Base-by-base conservation (phyloP, 2,329 filamentous ascomycete genomes). In the Phoma sp. region DNA sequence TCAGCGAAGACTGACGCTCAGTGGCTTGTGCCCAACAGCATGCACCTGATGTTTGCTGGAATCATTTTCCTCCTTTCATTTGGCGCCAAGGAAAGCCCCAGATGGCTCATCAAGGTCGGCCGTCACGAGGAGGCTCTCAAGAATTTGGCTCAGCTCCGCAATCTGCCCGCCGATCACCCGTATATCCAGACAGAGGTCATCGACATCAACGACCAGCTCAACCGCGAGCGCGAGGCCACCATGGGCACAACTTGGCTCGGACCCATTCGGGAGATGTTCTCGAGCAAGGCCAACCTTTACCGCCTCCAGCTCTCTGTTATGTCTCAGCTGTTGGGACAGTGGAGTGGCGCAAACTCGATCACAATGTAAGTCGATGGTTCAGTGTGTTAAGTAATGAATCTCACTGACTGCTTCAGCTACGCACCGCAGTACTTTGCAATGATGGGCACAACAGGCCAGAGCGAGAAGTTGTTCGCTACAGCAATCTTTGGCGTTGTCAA, bases 21-120 rank as follows among this genome's bases (percentile, higher is more conserved):
- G 49, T 80, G 83, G 83, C 80, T 89, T 38, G 83, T 91, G 0
- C 89, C 90, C 0, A 91, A 88, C 37, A 86, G 85, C 61, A 78
- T 93, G 52, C 89, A 93, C 69, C 79, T 93, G 71, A 91, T 91
- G 67, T 91, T 93, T 66, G 86, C 89, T 2, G 83, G 83, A 4
- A 75, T 93, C 56, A 91, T 92, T 68, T 83, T 90, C 67, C 64
- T 85, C 51, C 79, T 92, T 11, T 89, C 85, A 9, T 87, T 90
- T 70, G 82, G 89, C 62, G 83, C 88, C 59, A 80, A 80, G 52
- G 89, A 91, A 70, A 90, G 88, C 0, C 89, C 89, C 0, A 85
- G 89, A 8, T 91, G 82, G 75, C 82, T 91, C 7, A 77, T 90
- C 73, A 90, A 89, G 71, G 75, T 83, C 47, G 84, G 85, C 30